Percentiles rank a stretch among this genome's conserved stretches.
Evolutionary conservation across 441 rosid species (phyloP).

Genomic region (Gossypium gossypioides): DNA sequence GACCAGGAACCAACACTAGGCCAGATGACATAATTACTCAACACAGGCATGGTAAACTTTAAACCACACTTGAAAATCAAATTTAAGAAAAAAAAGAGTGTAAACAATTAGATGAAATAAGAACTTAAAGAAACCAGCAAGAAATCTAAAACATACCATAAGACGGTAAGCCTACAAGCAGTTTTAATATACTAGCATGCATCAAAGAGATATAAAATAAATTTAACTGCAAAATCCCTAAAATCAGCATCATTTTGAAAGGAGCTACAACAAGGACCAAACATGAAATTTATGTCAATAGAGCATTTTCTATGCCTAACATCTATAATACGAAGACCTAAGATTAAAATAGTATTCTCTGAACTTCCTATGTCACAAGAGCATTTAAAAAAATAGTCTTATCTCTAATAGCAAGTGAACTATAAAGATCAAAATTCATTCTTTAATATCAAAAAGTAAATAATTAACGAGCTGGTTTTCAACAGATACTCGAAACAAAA

Average conservation of each 20-base stretch:
- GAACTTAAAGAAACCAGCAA: background rate
- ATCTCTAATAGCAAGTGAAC: background rate
- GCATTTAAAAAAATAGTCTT: background rate
- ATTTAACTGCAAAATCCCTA: background rate
- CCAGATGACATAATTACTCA: background rate
- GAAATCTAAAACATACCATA: background rate
- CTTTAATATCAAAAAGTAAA: background rate
- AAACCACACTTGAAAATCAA: background rate
- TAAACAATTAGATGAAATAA: background rate
- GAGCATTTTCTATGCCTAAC: background rate
- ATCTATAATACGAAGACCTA: background rate
- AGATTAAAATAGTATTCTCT: background rate
- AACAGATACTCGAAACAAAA: background rate
- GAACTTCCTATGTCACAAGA: background rate
- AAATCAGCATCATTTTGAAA: background rate
- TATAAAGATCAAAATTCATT: background rate
- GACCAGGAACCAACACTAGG: background rate
- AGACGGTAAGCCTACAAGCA: background rate
- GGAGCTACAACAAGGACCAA: background rate
- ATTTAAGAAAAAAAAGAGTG: background rate
- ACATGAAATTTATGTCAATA: background rate
- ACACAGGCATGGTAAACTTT: background rate
- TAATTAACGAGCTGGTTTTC: background rate
- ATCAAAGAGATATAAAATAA: background rate
- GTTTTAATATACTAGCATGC: background rate